phyloP scores from a whole-genome alignment of 2,329 filamentous ascomycete species.

The Alternaria burnsii region DNA sequence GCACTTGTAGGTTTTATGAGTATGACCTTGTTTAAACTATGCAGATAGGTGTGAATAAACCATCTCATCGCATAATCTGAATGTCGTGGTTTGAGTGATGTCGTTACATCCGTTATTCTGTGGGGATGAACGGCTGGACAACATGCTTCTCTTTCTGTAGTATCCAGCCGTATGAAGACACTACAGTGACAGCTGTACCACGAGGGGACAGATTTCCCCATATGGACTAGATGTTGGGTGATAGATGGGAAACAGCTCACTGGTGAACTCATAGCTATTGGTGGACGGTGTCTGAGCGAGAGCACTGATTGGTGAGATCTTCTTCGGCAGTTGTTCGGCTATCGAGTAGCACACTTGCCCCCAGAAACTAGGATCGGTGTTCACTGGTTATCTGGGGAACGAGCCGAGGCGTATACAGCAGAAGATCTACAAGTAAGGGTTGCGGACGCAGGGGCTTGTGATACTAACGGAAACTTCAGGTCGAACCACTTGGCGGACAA shows the following conservation, averaged over 20 bases:
- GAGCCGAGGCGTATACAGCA: neutral
- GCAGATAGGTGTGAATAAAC: neutral
- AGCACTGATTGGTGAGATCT: neutral
- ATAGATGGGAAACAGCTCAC: neutral
- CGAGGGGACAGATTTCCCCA: neutral
- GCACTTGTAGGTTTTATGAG: too few relatives aligned
- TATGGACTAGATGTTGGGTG: neutral
- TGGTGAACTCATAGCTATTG: neutral
- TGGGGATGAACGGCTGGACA: neutral
- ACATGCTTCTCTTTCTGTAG: neutral
- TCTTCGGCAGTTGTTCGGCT: neutral
- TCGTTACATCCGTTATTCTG: neutral
- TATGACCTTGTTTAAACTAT: too few relatives aligned
- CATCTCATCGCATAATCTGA: neutral
- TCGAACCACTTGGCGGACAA: neutral
- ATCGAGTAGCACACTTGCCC: neutral
- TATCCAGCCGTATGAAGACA: neutral
- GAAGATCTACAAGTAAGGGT: neutral
- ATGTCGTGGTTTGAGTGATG: neutral
- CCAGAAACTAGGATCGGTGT: neutral
- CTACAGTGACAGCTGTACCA: neutral
- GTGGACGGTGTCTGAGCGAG: neutral
- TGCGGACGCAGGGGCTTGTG: too few relatives aligned
- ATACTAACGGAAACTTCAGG: neutral
- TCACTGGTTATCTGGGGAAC: neutral